Percentiles rank a stretch among this genome's conserved stretches.
Evolutionary conservation across 2,329 filamentous ascomycete species (phyloP).

Genomic region (Cryphonectria naterciae): DNA sequence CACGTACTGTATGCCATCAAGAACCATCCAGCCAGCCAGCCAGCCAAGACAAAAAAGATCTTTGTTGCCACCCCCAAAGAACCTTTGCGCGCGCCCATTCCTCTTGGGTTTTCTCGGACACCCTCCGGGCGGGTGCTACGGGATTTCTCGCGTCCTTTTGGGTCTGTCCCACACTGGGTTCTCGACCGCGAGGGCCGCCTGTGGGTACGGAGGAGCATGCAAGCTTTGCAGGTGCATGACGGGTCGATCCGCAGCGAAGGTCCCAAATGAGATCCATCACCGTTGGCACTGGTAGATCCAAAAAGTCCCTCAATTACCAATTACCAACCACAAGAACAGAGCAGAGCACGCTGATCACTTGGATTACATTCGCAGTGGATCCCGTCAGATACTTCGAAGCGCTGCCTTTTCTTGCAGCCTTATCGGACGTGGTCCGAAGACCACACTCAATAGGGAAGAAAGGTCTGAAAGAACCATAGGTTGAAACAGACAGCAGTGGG

Average conservation of each 20-base stretch:
- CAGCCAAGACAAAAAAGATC: neutral
- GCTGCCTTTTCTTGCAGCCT: conserved; percentile 10
- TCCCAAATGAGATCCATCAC: neutral
- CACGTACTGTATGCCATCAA: neutral
- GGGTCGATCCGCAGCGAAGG: conserved; percentile 1
- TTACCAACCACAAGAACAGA: neutral
- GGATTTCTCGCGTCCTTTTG: conserved; percentile 8
- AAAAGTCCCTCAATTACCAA: conserved; percentile 1
- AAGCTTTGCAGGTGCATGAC: neutral
- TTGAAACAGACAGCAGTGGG: neutral
- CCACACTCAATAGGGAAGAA: neutral
- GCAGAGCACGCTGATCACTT: neutral
- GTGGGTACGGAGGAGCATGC: conserved; percentile 1
- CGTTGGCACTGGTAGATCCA: neutral
- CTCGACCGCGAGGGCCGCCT: neutral
- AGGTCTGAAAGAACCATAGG: neutral
- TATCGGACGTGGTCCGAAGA: conserved; percentile 25
- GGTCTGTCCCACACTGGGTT: neutral
- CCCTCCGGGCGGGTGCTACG: conserved; percentile 8
- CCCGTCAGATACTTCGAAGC: conserved; percentile 5
- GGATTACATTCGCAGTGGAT: conserved; percentile 11
- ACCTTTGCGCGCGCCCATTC: neutral
- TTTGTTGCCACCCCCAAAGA: neutral
- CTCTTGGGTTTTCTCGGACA: neutral
- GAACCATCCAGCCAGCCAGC: neutral